Conservation (phyloP, 225 moss, liverwort and hornwort genomes). For the Sphagnum tenellum region DNA sequence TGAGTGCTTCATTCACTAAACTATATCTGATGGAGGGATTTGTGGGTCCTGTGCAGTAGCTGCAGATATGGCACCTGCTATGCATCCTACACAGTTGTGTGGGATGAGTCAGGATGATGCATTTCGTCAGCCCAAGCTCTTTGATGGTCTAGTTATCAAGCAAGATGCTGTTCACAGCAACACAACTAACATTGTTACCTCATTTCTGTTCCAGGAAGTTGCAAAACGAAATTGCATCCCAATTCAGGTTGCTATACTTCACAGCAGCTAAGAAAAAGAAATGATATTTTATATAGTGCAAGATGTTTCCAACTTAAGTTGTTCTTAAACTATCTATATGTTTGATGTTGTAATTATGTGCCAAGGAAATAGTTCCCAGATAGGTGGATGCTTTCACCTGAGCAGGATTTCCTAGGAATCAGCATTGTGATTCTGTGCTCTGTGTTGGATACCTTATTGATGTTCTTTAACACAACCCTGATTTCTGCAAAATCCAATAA, state of each 20-base stretch:
- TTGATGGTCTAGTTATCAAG: slow-evolving; percentile 71
- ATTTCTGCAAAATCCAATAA: not conserved
- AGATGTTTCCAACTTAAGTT: not conserved
- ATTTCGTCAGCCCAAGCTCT: slow-evolving; percentile 65
- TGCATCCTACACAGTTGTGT: slow-evolving; percentile 65
- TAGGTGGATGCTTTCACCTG: too few species aligned
- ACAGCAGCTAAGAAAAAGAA: not conserved
- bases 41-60: slow-evolving; percentile 36
- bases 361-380: too few species aligned
- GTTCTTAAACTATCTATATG: not conserved
- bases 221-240: slow-evolving; percentile 63
- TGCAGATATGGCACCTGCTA: slow-evolving; percentile 75
- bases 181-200: slow-evolving; percentile 57
- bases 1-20: not conserved
- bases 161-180: slow-evolving; percentile 62
- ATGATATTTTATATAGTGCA: too few species aligned
- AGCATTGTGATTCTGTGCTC: too few species aligned
- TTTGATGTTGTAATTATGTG: too few species aligned
- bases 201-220: slow-evolving; percentile 73
- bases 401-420: too few species aligned
- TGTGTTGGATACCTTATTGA: too few species aligned
- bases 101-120: slow-evolving; percentile 55
- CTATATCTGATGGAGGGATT: slow-evolving; percentile 5
- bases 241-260: slow-evolving; percentile 43
- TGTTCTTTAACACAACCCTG: too few species aligned